Evolutionary conservation across 371 early-diverging fungal species (phyloP).

Genomic region (Actinomortierella ambigua): DNA sequence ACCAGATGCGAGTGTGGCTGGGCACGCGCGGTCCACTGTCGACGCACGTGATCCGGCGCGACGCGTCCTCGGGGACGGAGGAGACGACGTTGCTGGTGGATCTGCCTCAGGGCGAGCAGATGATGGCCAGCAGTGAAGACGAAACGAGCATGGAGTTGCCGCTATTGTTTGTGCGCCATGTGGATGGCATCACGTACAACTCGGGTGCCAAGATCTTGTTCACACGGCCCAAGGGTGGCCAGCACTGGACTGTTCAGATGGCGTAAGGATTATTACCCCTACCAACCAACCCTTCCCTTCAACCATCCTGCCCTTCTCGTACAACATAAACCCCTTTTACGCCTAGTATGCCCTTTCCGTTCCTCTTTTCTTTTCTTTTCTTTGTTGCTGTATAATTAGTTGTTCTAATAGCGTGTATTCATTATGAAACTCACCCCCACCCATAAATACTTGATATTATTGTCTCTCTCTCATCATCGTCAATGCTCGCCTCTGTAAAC

Average conservation of each 20-base stretch:
- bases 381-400: too few species aligned
- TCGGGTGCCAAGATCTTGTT: conserved; percentile 42
- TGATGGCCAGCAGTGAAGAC: conserved; percentile 7
- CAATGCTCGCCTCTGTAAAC: too few species aligned
- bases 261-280: conserved; percentile 7
- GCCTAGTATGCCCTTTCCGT: too few species aligned
- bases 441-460: too few species aligned
- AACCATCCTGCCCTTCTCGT: too few species aligned
- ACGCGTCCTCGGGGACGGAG: conserved; percentile 6
- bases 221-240: conserved; percentile 27
- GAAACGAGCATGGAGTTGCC: conserved; percentile 34
- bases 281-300: too few species aligned
- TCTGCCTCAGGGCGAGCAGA: conserved; percentile 17
- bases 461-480: too few species aligned
- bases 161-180: conserved; percentile 35
- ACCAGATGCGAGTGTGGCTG: conserved; percentile 44
- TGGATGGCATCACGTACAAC: conserved; percentile 43
- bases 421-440: too few species aligned
- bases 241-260: conserved; percentile 36
- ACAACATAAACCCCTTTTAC: too few species aligned
- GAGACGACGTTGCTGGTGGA: conserved; percentile 40
- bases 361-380: too few species aligned
- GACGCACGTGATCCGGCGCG: conserved; percentile 39
- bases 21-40: conserved; percentile 44
- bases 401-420: too few species aligned